Evolutionary conservation across 2,329 filamentous ascomycete species (phyloP).

Genomic region (Fusarium goolgardi): DNA sequence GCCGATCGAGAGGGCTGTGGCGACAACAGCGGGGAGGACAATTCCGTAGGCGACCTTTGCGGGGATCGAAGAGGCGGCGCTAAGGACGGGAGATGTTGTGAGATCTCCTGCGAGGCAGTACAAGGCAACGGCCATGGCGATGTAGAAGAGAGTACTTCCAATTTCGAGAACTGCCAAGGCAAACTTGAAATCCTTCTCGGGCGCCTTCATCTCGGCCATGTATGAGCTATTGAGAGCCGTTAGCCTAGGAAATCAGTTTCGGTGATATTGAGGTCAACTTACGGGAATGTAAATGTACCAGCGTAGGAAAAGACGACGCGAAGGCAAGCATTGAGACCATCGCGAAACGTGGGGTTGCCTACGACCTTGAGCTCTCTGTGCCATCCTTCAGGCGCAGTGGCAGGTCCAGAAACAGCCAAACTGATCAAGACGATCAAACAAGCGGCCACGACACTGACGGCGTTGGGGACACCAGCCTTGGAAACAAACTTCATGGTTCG

Average conservation of each 20-base stretch:
- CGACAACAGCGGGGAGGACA: constrained; percentile 42
- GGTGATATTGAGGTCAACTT: accelerated
- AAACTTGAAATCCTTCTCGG: constrained; percentile 39
- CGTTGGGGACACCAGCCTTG: constrained; percentile 39
- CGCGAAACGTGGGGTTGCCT: constrained; percentile 39
- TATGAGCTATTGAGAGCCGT: constrained; percentile 2
- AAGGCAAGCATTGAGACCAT: constrained; percentile 42
- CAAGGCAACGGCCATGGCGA: constrained; percentile 40
- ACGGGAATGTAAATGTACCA: constrained; percentile 46
- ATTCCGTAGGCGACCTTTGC: constrained; percentile 48
- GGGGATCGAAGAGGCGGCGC: constrained; percentile 36
- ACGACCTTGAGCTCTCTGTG: constrained; percentile 36
- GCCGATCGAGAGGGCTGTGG: constrained; percentile 41
- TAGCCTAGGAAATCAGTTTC: accelerated
- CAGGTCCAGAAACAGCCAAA: constrained; percentile 35
- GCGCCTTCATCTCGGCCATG: constrained; percentile 46
- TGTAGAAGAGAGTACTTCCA: constrained; percentile 43
- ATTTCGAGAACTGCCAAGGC: constrained; percentile 41
- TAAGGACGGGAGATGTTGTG: constrained; percentile 41
- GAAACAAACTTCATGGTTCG: constrained; percentile 45
- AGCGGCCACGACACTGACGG: constrained; percentile 36
- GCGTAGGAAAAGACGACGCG: constrained; percentile 45
- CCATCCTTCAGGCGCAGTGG: constrained; percentile 34
- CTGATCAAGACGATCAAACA: constrained; percentile 41
- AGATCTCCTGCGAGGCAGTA: constrained; percentile 45